These are phyloP conservation scores for Tylopilus sp. DNA, from an alignment of 1,284 basidiomycete species.

Conservation along the genomic window DNA sequence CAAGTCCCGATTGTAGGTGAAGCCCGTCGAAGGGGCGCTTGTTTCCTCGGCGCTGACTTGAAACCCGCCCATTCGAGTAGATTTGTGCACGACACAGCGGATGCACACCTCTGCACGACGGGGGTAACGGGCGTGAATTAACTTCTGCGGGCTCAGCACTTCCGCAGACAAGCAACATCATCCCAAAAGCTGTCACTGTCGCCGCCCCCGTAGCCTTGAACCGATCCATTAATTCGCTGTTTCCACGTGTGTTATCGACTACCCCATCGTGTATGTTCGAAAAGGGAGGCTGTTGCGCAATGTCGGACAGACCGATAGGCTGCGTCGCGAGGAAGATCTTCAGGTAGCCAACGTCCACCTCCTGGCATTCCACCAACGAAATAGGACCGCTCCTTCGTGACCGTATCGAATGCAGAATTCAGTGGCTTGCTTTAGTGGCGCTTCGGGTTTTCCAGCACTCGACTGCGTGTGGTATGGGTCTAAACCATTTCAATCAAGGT, in stretches of 20 bases:
- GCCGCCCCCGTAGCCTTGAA: background rate
- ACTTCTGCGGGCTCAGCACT: background rate
- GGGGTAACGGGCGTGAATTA: constrained; percentile 2
- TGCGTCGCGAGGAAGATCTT: constrained; percentile 23
- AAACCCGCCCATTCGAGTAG: background rate
- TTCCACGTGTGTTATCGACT: no score
- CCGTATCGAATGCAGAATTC: constrained; percentile 23
- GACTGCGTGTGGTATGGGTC: constrained; percentile 14
- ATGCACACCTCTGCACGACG: background rate
- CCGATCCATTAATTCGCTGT: background rate
- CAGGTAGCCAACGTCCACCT: constrained; percentile 22
- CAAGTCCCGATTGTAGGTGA: no score
- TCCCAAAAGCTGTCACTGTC: no score
- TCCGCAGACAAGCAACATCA: background rate
- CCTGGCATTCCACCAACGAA: constrained; percentile 4
- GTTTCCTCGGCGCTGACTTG: no score
- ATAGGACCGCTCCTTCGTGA: background rate
- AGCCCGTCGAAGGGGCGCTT: no score
- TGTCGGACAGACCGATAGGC: constrained; percentile 15
- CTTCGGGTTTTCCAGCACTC: background rate
- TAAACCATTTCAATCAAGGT: background rate
- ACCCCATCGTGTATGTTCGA: background rate
- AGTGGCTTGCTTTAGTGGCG: constrained; percentile 3
- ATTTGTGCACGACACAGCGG: background rate
- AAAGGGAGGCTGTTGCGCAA: constrained; percentile 17